Base-by-base conservation (phyloP, 352 stramenopile genomes). In the Globisporangium irregulare region DNA sequence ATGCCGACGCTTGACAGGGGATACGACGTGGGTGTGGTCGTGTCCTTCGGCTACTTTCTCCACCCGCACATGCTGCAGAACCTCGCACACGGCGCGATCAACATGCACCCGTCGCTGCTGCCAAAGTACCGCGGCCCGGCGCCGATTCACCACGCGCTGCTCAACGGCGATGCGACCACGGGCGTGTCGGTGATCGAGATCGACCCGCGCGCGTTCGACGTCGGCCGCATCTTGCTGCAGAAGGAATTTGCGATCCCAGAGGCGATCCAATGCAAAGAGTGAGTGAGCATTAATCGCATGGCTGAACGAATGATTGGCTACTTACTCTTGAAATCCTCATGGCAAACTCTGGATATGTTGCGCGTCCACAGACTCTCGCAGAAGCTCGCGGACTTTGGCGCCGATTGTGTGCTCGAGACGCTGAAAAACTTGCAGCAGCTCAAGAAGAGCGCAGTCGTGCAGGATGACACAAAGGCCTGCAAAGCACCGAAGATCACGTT, bases 1-100 rank as follows among this genome's bases (percentile, higher is more conserved):
- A 80, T 89, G 57, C 80, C 86, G 4, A 76, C 77, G 9, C 68
- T 60, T 0, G 64, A 77, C 4, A 43, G 34, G 20, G 25, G 18
- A 1, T 95, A 94, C 68, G 87, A 95, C 59, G 81, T 97, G 7
- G 89, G 87, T 8, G 87, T 97, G 2, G 89, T 97, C 43, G 89
- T 96, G n/a, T 96, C 88, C 3, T 97, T 97, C 63, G 89, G 89
- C 9, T 95, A 95, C 76, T 93, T 93, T 48, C 62, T 94, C 59
- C 83, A 94, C 65, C 79, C 82, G 54, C 83, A 93, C 61, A 80
- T 97, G 78, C 75, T 96, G 10, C 74, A 72, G 15, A 78, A 83
- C 9, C 67, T 96, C 24, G 43, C 78, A 18, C 72, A 90, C 50
- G 88, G 89, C 6, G 88, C 89, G 25, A 90, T 97, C 67, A 97